Percentiles rank a stretch among this genome's conserved stretches.
These are phyloP conservation scores for Myxozyma mucilagina DNA, from an alignment of 805 yeast genomes.

Conservation along the genomic window DNA sequence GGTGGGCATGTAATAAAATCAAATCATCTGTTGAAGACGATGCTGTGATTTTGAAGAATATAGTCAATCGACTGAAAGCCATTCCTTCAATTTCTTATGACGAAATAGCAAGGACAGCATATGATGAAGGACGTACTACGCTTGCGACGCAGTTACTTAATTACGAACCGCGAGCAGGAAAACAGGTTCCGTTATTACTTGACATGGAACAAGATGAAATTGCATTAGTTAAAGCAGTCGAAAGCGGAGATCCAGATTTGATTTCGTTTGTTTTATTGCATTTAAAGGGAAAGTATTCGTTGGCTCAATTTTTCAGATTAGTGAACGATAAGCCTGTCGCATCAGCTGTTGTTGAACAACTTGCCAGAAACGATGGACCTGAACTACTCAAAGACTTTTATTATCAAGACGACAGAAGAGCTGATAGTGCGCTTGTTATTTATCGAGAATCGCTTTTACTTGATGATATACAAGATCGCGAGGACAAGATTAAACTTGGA, in stretches of 20 bases:
- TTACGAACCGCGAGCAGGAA: constrained; percentile 61
- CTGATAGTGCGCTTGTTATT: constrained; percentile 49
- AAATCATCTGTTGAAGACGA: constrained; percentile 52
- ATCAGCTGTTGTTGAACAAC: constrained; percentile 45
- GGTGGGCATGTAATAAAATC: constrained; percentile 81
- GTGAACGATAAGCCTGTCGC: constrained; percentile 53
- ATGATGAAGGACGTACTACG: constrained; percentile 74
- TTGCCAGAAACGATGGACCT: constrained; percentile 39
- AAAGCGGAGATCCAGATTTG: constrained; percentile 60
- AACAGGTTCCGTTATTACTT: constrained; percentile 63
- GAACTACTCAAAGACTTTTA: constrained; percentile 54
- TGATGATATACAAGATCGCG: constrained; percentile 27
- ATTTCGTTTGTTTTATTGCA: constrained; percentile 56
- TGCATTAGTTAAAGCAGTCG: constrained; percentile 68
- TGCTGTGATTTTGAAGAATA: constrained; percentile 52
- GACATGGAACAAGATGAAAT: constrained; percentile 69
- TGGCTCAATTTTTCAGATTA: constrained; percentile 68
- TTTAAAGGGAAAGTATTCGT: constrained; percentile 55
- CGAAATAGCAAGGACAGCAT: constrained; percentile 62
- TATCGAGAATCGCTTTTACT: constrained; percentile 37
- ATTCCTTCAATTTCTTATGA: constrained; percentile 55
- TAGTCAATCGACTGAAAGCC: constrained; percentile 50
- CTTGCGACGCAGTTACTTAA: constrained; percentile 68
- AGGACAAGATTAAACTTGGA: constrained; percentile 37
- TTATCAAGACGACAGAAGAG: constrained; percentile 62